phyloP scores from a whole-genome alignment of 2,329 filamentous ascomycete species.

The Pyrenophora graminea region DNA sequence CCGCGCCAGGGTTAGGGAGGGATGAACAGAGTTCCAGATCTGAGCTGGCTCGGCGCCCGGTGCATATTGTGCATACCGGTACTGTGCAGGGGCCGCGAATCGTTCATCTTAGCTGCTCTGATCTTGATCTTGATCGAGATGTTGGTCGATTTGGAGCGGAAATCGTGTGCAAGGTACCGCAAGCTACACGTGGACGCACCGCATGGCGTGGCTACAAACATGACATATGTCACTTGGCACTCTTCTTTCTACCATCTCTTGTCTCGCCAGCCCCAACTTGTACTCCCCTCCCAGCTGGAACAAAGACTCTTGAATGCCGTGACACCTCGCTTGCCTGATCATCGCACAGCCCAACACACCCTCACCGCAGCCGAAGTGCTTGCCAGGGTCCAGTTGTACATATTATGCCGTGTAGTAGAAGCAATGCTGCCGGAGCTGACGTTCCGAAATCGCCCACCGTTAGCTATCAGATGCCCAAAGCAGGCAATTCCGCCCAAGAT shows the following conservation, averaged over 20 bases:
- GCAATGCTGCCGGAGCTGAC: too few species aligned
- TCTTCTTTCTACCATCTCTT: not conserved
- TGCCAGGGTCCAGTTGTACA: too few species aligned
- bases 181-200: constrained; percentile 10
- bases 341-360: not conserved
- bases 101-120: constrained; percentile 8
- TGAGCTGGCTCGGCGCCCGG: constrained; percentile 12
- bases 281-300: not conserved
- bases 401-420: too few species aligned
- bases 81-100: constrained; percentile 18
- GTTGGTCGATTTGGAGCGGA: constrained; percentile 15
- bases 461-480: too few species aligned
- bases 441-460: too few species aligned
- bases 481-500: too few species aligned
- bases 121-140: constrained; percentile 25
- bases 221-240: constrained; percentile 9
- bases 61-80: not conserved
- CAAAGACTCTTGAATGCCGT: constrained; percentile 9
- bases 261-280: not conserved
- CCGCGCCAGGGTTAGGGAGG: constrained; percentile 17
- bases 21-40: constrained; percentile 16
- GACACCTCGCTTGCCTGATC: constrained; percentile 3
- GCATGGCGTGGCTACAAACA: not conserved
- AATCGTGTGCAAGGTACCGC: constrained; percentile 23
- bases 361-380: not conserved